These are phyloP conservation scores for Lipomyces chichibuensis DNA, from an alignment of 805 yeast genomes.

Conservation along the genomic window DNA sequence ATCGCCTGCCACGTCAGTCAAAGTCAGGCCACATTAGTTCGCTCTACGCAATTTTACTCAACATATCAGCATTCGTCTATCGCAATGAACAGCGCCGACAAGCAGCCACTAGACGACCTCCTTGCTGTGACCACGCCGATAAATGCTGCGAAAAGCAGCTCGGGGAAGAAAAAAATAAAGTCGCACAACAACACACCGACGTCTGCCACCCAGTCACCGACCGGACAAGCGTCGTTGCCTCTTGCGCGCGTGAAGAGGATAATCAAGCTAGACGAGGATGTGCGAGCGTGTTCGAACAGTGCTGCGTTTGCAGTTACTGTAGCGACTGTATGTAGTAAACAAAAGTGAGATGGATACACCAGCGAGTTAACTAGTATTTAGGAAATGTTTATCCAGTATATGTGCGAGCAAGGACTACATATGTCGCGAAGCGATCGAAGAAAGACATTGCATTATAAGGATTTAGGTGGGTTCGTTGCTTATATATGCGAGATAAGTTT, in stretches of 20 bases:
- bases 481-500: neutral
- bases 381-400: conserved; percentile 37
- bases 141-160: neutral
- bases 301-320: conserved; percentile 38
- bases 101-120: neutral
- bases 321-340: conserved; percentile 36
- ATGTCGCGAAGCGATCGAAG: conserved; percentile 35
- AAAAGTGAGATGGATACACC: neutral
- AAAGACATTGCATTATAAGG: conserved; percentile 37
- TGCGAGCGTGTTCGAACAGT: conserved; percentile 34
- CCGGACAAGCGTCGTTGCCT: conserved; percentile 33
- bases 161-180: conserved; percentile 1
- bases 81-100: neutral
- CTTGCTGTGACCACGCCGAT: neutral
- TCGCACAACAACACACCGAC: neutral
- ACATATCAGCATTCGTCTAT: neutral
- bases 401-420: conserved; percentile 33
- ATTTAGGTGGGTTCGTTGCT: conserved; percentile 23
- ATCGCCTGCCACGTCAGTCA: neutral
- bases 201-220: neutral
- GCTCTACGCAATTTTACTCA: neutral
- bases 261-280: conserved; percentile 38
- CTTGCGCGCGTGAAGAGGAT: conserved; percentile 37
- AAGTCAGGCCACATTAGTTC: neutral
- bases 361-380: neutral